Evolutionary conservation across 371 early-diverging fungal genomes (phyloP).

Genomic region (Saksenaea oblongispora): DNA sequence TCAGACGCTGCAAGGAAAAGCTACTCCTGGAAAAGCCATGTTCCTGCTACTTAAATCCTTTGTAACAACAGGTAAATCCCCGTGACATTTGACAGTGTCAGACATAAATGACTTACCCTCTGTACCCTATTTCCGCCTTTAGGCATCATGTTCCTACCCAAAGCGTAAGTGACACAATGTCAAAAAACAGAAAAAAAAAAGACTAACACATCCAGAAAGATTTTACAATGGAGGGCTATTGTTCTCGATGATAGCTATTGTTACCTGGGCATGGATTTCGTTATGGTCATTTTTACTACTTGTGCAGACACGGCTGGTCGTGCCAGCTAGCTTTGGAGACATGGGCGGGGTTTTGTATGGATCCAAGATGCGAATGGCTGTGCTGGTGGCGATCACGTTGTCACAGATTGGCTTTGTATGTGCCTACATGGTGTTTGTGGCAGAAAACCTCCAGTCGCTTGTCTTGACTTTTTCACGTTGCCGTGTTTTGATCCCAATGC

Average conservation of each 20-base stretch:
- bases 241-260: slow-evolving; percentile 58
- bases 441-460: slow-evolving; percentile 77
- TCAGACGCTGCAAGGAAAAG: slow-evolving; percentile 65
- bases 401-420: slow-evolving; percentile 88
- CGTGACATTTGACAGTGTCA: background rate
- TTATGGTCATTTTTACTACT: slow-evolving; percentile 64
- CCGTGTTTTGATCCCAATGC: slow-evolving; percentile 48
- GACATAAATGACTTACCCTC: background rate
- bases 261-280: slow-evolving; percentile 58
- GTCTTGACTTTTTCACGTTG: slow-evolving; percentile 66
- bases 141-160: slow-evolving; percentile 79
- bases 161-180: slow-evolving; percentile 47
- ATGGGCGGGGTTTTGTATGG: slow-evolving; percentile 80
- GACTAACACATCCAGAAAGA: slow-evolving; percentile 19
- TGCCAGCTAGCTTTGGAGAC: slow-evolving; percentile 68
- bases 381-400: slow-evolving; percentile 78
- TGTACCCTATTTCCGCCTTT: background rate
- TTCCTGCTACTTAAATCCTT: slow-evolving; percentile 86
- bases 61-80: slow-evolving; percentile 73
- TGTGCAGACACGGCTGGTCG: slow-evolving; percentile 59
- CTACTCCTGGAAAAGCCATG: slow-evolving; percentile 79
- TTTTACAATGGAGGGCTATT: slow-evolving; percentile 73
- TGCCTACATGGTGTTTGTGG: slow-evolving; percentile 88
- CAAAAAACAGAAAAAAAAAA: background rate
- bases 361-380: slow-evolving; percentile 64